phyloP scores from a whole-genome alignment of 176 grass and related monocot genomes.

The Aegilops umbellulata region DNA sequence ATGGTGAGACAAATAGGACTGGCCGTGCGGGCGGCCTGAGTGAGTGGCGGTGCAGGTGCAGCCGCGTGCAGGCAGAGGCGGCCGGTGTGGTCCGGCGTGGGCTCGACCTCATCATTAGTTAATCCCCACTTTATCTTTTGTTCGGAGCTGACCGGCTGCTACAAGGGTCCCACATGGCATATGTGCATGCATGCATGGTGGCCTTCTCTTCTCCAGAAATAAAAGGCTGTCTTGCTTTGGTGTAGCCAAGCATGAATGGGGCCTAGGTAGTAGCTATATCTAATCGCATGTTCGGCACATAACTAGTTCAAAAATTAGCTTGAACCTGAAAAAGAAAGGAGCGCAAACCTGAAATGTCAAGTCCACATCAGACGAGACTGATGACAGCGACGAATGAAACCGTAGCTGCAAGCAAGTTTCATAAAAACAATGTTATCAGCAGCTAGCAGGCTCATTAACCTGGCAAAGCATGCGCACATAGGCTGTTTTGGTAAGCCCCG shows the following conservation, averaged over 20 bases:
- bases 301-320: neutral
- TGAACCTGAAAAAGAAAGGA: neutral
- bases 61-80: constrained; percentile 5
- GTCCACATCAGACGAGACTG: neutral
- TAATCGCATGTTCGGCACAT: neutral
- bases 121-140: neutral
- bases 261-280: neutral
- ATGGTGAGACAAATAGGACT: neutral
- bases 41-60: constrained; percentile 1
- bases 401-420: neutral
- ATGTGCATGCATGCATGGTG: neutral
- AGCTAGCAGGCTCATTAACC: neutral
- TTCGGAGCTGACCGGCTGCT: neutral
- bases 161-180: neutral
- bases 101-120: constrained; percentile 39
- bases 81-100: constrained; percentile 39
- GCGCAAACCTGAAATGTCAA: neutral
- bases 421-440: neutral
- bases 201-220: no score
- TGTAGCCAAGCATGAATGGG: no score
- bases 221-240: no score
- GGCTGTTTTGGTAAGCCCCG: neutral
- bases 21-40: neutral
- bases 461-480: neutral
- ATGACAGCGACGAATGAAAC: neutral